Base-by-base conservation (phyloP, 768 basidiomycete genomes). In the Lyophyllum shimeji region DNA sequence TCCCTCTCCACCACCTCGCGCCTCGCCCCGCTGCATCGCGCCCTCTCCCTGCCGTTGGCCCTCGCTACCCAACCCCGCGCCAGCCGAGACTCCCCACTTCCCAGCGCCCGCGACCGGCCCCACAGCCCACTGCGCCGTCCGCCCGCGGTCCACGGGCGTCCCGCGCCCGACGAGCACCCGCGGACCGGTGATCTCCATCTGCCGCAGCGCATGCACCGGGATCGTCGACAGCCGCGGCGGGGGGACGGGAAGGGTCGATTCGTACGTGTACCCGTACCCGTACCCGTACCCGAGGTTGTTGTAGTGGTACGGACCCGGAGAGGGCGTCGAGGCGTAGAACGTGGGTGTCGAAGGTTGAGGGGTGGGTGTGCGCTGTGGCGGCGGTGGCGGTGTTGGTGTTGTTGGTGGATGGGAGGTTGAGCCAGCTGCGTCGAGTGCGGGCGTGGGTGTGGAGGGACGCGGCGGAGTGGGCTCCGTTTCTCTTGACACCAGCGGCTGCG, bases 211-310 rank as follows among this genome's bases (percentile, higher is more conserved):
- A 18, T 59, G 55, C 46, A 72, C 72, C 1, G 65, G 68, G 29
- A 75, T 66, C 4, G 66, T 66, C 3, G 65, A 64, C 46, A 75
- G 57, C n/a, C 63, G 53, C n/a, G 74, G 74, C 0, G 71, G 71
- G 7, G 74, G 74, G 2, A 74, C 57, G 3, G 71, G 67, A 17
- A 75, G 55, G 7, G 69, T 69, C 11, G 70, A 40, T 7, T 59
- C 55, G 31, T 53, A 52, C 42, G 46, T 29, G 29, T 47, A 17
- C 13, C 23, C 2, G 18, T 52, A 44, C 3, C 21, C 31, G 9
- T 29, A 29, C 4, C 29, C 29, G 29, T 29, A 29, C 5, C 29
- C 29, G n/a, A n/a, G n/a, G n/a, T n/a, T n/a, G n/a, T n/a, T n/a
- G n/a, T n/a, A n/a, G n/a, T n/a, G n/a, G 29, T 29, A 29, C 5